Conservation (phyloP, 192 early-diverging fungal species). For the Gaertneriomyces semiglobifer region DNA sequence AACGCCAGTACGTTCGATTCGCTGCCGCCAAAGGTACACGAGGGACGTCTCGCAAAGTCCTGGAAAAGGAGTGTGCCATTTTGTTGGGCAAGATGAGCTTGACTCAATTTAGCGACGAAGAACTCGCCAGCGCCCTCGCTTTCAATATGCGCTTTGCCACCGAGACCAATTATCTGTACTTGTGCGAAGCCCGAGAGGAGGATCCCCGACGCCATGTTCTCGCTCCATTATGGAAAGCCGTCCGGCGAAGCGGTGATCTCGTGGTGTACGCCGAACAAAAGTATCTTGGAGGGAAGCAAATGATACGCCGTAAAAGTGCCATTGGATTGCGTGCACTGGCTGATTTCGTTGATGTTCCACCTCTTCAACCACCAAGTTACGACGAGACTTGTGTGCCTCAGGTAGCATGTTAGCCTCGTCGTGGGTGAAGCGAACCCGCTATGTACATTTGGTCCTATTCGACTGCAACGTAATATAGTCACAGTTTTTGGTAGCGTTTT, state of each 20-base stretch:
- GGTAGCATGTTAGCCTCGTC: no score
- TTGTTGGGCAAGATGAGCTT: no score
- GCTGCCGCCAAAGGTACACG: conserved; percentile 3
- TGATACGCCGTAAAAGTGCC: neutral
- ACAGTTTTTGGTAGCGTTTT: no score
- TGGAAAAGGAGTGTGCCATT: conserved; percentile 4
- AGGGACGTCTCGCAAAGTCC: conserved; percentile 7
- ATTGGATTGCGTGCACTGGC: neutral
- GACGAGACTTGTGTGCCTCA: no score
- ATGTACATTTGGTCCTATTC: no score
- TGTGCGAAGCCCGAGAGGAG: neutral
- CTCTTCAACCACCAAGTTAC: no score
- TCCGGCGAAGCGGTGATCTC: neutral
- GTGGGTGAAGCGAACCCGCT: no score
- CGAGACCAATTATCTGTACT: conserved; percentile 6
- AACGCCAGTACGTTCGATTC: conserved; percentile 33
- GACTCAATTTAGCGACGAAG: no score
- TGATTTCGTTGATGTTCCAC: conserved; percentile 1
- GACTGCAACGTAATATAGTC: no score
- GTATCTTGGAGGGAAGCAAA: neutral
- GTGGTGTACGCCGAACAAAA: neutral
- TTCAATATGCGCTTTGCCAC: neutral
- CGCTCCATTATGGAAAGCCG: conserved; percentile 7
- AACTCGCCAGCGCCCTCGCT: neutral
- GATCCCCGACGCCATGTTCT: conserved; percentile 20